phyloP scores from a whole-genome alignment of 1,139 yeast species.

The Taiozyma sp. region DNA sequence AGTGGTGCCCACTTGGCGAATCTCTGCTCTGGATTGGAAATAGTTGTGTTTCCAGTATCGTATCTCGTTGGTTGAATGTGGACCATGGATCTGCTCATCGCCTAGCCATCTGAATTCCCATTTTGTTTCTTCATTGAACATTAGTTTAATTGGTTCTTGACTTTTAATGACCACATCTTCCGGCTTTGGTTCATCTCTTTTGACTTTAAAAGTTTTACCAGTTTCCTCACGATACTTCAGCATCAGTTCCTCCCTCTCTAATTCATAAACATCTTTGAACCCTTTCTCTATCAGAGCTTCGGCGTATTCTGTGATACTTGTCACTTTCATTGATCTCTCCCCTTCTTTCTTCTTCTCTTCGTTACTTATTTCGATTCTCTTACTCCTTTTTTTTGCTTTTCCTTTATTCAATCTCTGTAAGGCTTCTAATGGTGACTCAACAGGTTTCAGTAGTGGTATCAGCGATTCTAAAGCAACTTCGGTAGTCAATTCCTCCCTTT shows the following conservation, averaged over 20 bases:
- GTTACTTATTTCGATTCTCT: slow-evolving; percentile 14
- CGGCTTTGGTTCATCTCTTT: slow-evolving; percentile 13
- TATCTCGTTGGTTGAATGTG: slow-evolving; percentile 52
- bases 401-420: slow-evolving; percentile 39
- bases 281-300: slow-evolving; percentile 41
- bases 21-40: slow-evolving; percentile 46
- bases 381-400: slow-evolving; percentile 20
- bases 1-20: slow-evolving; percentile 31
- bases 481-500: slow-evolving; percentile 13
- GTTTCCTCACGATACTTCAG: slow-evolving; percentile 45
- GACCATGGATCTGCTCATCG: slow-evolving; percentile 49
- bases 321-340: slow-evolving; percentile 28
- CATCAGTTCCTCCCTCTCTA: slow-evolving; percentile 54
- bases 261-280: slow-evolving; percentile 43
- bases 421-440: slow-evolving; percentile 63
- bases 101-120: slow-evolving; percentile 66
- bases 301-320: slow-evolving; percentile 44
- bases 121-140: slow-evolving; percentile 25
- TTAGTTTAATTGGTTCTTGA: slow-evolving; percentile 13
- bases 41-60: slow-evolving; percentile 51
- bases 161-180: slow-evolving; percentile 9
- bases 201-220: slow-evolving; percentile 30
- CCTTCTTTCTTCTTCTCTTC: slow-evolving; percentile 17
- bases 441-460: slow-evolving; percentile 45
- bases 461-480: slow-evolving; percentile 32